Conservation (phyloP, 1,284 basidiomycete genomes). For the Pholiota adiposa region DNA sequence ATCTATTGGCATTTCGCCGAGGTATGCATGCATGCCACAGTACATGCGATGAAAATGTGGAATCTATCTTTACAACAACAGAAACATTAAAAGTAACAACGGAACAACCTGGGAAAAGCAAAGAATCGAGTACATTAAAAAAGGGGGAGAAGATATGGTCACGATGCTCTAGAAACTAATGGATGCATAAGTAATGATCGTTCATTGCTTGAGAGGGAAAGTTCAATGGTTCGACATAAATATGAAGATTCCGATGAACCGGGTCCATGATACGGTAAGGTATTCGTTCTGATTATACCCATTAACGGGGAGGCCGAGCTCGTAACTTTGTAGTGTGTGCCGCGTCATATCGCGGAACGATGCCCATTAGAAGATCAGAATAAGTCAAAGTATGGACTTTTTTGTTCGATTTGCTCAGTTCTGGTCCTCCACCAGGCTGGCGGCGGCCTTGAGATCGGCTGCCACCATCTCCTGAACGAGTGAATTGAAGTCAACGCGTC, state of each 20-base stretch:
- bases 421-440: slow-evolving; percentile 78
- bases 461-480: slow-evolving; percentile 91
- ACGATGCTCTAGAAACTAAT: not conserved
- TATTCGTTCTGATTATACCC: too few relatives aligned
- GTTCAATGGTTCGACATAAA: not conserved
- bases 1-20: too few relatives aligned
- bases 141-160: not conserved
- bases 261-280: not conserved
- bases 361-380: too few relatives aligned
- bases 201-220: not conserved
- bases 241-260: not conserved
- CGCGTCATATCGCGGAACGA: too few relatives aligned
- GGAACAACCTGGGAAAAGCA: not conserved
- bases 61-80: not conserved
- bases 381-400: not conserved
- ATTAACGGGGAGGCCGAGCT: too few relatives aligned
- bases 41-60: not conserved
- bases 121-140: not conserved
- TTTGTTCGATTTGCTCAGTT: slow-evolving; percentile 46
- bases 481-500: slow-evolving; percentile 77
- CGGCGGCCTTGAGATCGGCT: slow-evolving; percentile 72
- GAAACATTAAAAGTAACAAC: not conserved
- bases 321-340: too few relatives aligned
- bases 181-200: not conserved
- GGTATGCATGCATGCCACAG: not conserved